Evolutionary conservation across 306 rosid genomes (phyloP), one percentile per base, ranked within the genome.

Genomic region (Quercus ilex): DNA sequence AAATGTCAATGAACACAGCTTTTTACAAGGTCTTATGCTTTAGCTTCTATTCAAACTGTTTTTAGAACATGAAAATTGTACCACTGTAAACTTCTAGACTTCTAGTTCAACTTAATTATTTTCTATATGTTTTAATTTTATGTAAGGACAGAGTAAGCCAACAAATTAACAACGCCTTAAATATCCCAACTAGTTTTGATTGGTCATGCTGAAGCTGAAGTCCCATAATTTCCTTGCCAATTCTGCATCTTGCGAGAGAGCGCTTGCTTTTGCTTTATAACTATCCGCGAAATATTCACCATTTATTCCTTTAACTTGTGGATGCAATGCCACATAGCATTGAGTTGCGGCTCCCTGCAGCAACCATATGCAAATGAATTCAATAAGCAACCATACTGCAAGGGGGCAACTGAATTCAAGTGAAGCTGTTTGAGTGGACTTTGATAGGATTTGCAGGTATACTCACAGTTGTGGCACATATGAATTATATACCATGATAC

Each of bases 341-440:
- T 94, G 91, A n/a, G 97, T 89, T 18, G 97, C 97, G n/a, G 97
- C 97, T 46, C 97, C 97, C 95, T 94, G 56, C 41, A 80, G 59
- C 23, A 8, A 8, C 46, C 46, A 41, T 25, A 81, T 18, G 74
- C 76, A 60, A 67, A 69, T 62, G 77, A 75, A 88, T 38, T 28
- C 43, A 81, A 57, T 73, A 65, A 77, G 49, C 56, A 80, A 64
- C 51, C 21, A 64, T 64, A 5, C 70, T 52, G 26, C 31, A 72
- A 19, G 21, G 52, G 25, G 12, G 20, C 53, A 55, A 5, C 6
- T 46, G 13, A n/a, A 21, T 9, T 56, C 33, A 19, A 33, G 4
- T 4, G 14, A 49, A 49, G 17, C 53, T 49, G 53, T 33, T 67
- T 19, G 14, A 62, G n/a, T 26, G 30, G 3, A n/a, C 18, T 31